Evolutionary conservation across 2,329 filamentous ascomycete genomes (phyloP).

Genomic region (Amauroascus verrucosus): DNA sequence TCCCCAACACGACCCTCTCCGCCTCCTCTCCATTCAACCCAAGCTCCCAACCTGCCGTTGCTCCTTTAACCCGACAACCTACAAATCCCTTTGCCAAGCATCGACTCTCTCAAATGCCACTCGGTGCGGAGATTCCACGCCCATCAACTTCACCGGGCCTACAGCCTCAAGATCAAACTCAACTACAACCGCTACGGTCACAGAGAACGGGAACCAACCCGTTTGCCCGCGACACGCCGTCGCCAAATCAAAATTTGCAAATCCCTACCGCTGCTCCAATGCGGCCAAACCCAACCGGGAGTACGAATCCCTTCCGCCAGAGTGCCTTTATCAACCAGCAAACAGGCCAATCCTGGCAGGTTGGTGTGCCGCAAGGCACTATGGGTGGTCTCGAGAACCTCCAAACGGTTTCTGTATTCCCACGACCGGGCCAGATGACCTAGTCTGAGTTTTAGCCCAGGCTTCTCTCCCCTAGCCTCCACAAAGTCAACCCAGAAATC

Average conservation of each 20-base stretch:
- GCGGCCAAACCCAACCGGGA: slow-evolving; percentile 69
- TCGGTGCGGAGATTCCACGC: background rate
- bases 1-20: slow-evolving; percentile 39
- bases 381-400: slow-evolving; percentile 67
- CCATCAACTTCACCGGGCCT: slow-evolving; percentile 8
- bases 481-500: background rate
- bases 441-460: background rate
- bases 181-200: slow-evolving; percentile 39
- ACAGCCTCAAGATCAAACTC: slow-evolving; percentile 28
- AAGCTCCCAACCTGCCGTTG: slow-evolving; percentile 35
- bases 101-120: slow-evolving; percentile 23
- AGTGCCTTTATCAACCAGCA: slow-evolving; percentile 80
- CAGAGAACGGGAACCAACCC: slow-evolving; percentile 63
- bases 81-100: slow-evolving; percentile 81
- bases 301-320: slow-evolving; percentile 90
- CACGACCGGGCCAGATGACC: slow-evolving; percentile 53
- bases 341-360: slow-evolving; percentile 83
- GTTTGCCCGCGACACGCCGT: slow-evolving; percentile 49
- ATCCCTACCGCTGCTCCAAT: slow-evolving; percentile 41
- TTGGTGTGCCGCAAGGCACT: slow-evolving; percentile 59
- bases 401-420: slow-evolving; percentile 74
- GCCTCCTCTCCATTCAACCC: slow-evolving; percentile 27
- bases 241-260: slow-evolving; percentile 29
- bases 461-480: background rate
- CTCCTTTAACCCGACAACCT: slow-evolving; percentile 50